Evolutionary conservation across 108 stramenopile genomes (phyloP), one percentile per base, ranked within the genome.

Genomic region (Fragilariopsis cylindrus): DNA sequence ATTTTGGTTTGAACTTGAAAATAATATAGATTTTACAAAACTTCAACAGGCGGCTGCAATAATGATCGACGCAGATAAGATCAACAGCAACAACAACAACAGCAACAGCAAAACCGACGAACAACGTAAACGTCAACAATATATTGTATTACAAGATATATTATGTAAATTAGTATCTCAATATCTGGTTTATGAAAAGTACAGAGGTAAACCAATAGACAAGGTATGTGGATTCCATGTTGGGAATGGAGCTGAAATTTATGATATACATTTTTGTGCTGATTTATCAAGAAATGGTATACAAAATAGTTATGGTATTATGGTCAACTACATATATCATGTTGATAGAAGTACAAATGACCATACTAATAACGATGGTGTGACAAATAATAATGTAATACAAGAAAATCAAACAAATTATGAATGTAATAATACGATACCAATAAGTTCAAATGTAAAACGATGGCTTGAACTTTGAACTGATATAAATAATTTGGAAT

Each of bases 261-360:
- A 86, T 56, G 79, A 88, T 15, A 54, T 95, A 15, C 89, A 92
- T 56, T 91, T 74, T 67, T 69, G 73, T 66, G 96, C 91, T 2
- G 92, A 96, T 73, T 40, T 75, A 6, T 82, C 88, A 9, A 16
- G 80, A 1, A 87, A 82, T 62, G 96, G 96, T 13, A 49, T 90
- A 67, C 67, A 77, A 18, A 84, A 84, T 12, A 90, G 89, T 69
- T 88, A 65, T 76, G 92, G 93, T 5, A 73, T 96, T 43, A 96
- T 96, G 96, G 81, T 93, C 13, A 96, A 94, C 56, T 96, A 96
- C 74, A 76, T 73, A 9, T 96, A 96, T 68, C 77, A 84, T 65
- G 58, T 90, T 66, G 79, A 90, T 18, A 30, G 21, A 30, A 30
- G 21, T 30, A 30, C 30, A 30, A 30, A 30, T 30, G 30, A 30